phyloP scores from a whole-genome alignment of 768 basidiomycete species.

The Lactifluus piperatus region DNA sequence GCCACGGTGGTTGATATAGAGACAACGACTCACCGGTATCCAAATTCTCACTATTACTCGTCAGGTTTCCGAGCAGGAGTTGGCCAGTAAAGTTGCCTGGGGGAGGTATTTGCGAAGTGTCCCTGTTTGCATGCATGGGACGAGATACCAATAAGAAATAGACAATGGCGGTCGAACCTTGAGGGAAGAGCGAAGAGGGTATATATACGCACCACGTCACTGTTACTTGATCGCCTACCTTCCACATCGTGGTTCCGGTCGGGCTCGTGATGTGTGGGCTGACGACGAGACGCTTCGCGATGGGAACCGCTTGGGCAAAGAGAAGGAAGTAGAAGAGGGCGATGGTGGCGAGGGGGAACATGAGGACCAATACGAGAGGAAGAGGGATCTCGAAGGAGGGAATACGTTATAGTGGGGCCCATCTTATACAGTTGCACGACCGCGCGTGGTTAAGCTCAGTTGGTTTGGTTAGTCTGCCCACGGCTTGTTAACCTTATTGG shows the following conservation, averaged over 20 bases:
- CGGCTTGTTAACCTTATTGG: no score
- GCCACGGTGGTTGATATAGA: neutral
- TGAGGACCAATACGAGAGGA: neutral
- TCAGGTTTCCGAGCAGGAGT: constrained; percentile 38
- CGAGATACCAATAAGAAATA: neutral
- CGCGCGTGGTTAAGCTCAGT: no score
- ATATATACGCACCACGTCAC: constrained; percentile 36
- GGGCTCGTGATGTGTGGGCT: constrained; percentile 36
- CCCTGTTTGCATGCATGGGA: no score
- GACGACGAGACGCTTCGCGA: neutral
- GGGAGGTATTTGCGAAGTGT: constrained; percentile 31
- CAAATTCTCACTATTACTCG: constrained; percentile 31
- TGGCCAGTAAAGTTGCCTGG: constrained; percentile 32
- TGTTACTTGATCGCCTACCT: constrained; percentile 26
- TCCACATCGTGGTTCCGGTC: constrained; percentile 28
- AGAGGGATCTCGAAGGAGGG: neutral
- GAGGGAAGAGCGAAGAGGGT: neutral
- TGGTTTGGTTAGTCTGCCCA: no score
- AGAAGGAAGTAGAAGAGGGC: neutral
- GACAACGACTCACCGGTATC: constrained; percentile 36
- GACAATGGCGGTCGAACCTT: no score
- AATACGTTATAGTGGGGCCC: neutral
- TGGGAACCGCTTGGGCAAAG: neutral
- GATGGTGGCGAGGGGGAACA: neutral
- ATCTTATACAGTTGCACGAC: no score